phyloP scores from a whole-genome alignment of 805 yeast species.

The Pichia gijzeniarum region DNA sequence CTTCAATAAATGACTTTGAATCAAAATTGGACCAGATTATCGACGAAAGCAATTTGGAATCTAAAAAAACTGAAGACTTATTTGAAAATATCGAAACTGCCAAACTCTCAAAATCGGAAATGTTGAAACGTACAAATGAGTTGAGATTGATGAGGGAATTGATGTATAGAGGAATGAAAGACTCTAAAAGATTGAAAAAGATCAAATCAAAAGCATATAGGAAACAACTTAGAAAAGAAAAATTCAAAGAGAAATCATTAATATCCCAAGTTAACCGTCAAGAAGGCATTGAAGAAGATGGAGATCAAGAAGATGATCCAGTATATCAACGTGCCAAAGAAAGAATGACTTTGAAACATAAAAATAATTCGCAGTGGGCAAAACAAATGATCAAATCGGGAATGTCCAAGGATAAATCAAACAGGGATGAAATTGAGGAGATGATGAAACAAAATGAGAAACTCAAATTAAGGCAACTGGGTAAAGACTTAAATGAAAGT shows the following conservation, averaged over 20 bases:
- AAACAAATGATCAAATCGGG: conserved; percentile 85
- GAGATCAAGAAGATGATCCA: conserved; percentile 49
- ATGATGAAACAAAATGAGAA: conserved; percentile 86
- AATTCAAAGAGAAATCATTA: conserved; percentile 59
- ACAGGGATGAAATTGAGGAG: conserved; percentile 87
- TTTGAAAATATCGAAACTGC: conserved; percentile 86
- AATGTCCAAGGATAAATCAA: conserved; percentile 76
- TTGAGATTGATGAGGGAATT: conserved; percentile 89
- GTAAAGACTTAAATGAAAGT: conserved; percentile 24
- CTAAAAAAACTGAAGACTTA: conserved; percentile 70
- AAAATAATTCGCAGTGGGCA: conserved; percentile 87
- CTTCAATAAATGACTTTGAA: conserved; percentile 58
- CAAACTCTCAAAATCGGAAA: conserved; percentile 71
- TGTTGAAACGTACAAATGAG: conserved; percentile 70
- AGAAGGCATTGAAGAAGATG: conserved; percentile 39
- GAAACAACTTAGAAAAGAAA: conserved; percentile 79
- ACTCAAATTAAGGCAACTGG: conserved; percentile 65
- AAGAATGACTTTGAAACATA: conserved; percentile 88
- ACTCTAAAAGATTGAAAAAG: conserved; percentile 86
- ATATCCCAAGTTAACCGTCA: conserved; percentile 44
- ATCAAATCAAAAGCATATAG: conserved; percentile 89
- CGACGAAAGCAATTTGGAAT: conserved; percentile 57
- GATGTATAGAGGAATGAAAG: conserved; percentile 91
- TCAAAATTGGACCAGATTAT: conserved; percentile 54
- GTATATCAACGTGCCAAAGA: conserved; percentile 80